A percentile compares a stretch with the other conserved stretches of the same genome.
phyloP scores from a whole-genome alignment of 2,329 filamentous ascomycete species.

The Atkinsonella hypoxylon region DNA sequence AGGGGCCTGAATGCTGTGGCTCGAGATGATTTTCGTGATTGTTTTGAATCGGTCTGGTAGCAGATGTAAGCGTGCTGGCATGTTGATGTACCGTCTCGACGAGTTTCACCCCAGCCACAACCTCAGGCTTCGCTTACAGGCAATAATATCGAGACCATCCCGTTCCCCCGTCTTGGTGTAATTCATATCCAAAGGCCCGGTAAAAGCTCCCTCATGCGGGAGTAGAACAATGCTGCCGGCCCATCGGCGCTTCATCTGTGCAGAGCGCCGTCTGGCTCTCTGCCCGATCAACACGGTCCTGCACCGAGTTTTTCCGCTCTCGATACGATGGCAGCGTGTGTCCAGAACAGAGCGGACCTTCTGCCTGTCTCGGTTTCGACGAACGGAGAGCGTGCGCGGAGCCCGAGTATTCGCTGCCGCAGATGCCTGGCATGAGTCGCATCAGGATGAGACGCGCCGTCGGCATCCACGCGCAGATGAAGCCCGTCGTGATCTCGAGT shows the following conservation, averaged over 20 bases:
- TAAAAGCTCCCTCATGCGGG: background rate
- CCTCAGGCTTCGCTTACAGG: no score
- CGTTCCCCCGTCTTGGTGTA: background rate
- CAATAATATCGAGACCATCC: no score
- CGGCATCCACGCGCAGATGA: constrained; percentile 5
- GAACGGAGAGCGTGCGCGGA: background rate
- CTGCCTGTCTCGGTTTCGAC: background rate
- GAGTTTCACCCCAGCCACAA: no score
- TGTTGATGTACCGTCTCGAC: no score
- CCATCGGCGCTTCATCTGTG: background rate
- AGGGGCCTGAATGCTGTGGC: no score
- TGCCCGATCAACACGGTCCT: background rate
- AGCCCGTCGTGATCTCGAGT: constrained; percentile 1
- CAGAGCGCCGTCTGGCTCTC: background rate
- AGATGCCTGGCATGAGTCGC: background rate
- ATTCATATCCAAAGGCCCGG: no score
- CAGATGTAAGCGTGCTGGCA: no score
- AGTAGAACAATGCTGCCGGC: background rate
- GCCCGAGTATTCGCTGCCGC: background rate
- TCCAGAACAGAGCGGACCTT: background rate
- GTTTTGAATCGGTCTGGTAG: no score
- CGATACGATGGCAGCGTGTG: background rate
- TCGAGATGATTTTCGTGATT: no score
- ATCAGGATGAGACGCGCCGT: constrained; percentile 2
- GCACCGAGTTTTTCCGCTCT: background rate